Conservation (phyloP, 2,329 filamentous ascomycete species). For the Grosmannia huntii region DNA sequence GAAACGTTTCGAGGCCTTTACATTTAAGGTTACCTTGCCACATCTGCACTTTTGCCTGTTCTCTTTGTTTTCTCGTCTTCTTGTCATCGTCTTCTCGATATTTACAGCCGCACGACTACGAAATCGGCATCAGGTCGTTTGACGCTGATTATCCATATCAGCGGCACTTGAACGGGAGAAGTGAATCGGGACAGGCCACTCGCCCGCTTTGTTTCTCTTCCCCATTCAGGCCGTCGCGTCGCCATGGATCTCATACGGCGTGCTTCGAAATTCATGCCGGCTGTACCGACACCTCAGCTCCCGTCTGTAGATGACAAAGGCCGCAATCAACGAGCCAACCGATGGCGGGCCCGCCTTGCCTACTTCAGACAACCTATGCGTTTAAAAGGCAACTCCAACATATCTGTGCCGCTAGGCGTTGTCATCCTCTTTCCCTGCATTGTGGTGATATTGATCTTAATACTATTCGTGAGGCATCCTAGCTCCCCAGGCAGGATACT, state of each 20-base stretch:
- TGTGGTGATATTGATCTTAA: slow-evolving; percentile 78
- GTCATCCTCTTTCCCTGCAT: slow-evolving; percentile 87
- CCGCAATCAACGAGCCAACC: slow-evolving; percentile 25
- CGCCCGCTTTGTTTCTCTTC: neutral
- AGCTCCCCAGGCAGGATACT: slow-evolving; percentile 69
- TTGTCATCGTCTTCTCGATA: neutral
- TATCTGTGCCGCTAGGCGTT: slow-evolving; percentile 85
- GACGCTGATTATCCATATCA: neutral
- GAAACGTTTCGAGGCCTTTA: no score
- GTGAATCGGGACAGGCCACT: neutral
- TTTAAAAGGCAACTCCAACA: slow-evolving; percentile 78
- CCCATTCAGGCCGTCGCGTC: slow-evolving; percentile 2
- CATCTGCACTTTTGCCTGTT: no score
- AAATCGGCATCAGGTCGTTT: neutral
- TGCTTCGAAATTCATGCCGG: slow-evolving; percentile 36
- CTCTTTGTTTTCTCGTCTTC: neutral
- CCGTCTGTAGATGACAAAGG: slow-evolving; percentile 40
- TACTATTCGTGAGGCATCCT: slow-evolving; percentile 82
- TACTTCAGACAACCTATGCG: slow-evolving; percentile 82
- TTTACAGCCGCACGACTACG: neutral
- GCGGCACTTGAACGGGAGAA: neutral
- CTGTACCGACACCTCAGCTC: slow-evolving; percentile 27
- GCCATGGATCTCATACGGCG: slow-evolving; percentile 47
- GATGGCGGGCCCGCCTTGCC: slow-evolving; percentile 43
- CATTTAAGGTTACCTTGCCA: no score